Evolutionary conservation across 768 basidiomycete genomes (phyloP).

Genomic region (Neoboletus brunneissimus): DNA sequence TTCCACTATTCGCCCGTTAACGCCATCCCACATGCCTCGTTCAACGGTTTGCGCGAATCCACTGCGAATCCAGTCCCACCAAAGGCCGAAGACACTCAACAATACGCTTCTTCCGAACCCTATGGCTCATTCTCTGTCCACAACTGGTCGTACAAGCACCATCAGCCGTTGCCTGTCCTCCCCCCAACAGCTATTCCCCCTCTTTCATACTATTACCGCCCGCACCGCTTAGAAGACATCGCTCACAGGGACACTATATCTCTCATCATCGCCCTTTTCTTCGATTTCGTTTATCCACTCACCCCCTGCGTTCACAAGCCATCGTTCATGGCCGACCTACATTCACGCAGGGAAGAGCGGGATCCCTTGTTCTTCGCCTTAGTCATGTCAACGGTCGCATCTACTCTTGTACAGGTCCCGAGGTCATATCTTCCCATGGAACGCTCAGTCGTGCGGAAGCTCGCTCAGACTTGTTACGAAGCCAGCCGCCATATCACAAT

Average conservation of each 20-base stretch:
- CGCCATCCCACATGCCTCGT: constrained; percentile 33
- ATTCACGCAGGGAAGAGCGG: constrained; percentile 73
- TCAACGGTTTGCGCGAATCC: constrained; percentile 41
- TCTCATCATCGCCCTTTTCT: constrained; percentile 84
- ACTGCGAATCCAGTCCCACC: constrained; percentile 31
- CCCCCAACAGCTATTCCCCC: constrained; percentile 47
- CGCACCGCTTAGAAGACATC: constrained; percentile 76
- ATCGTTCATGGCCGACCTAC: constrained; percentile 88
- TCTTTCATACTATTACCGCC: constrained; percentile 71
- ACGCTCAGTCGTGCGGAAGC: constrained; percentile 75
- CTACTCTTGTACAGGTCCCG: constrained; percentile 86
- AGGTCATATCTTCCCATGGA: constrained; percentile 87
- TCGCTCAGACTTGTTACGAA: constrained; percentile 78
- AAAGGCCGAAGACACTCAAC: constrained; percentile 45
- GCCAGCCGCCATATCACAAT: constrained; percentile 80
- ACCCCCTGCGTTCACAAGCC: constrained; percentile 91
- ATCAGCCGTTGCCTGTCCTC: constrained; percentile 45
- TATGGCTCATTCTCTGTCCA: constrained; percentile 64
- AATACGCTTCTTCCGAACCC: constrained; percentile 45
- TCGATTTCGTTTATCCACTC: constrained; percentile 90
- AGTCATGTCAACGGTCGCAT: constrained; percentile 86
- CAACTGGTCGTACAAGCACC: constrained; percentile 71
- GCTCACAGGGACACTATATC: constrained; percentile 79
- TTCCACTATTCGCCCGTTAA: constrained; percentile 52
- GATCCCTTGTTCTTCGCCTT: constrained; percentile 90